Evolutionary conservation across 768 basidiomycete species (phyloP).

Genomic region (Kwoniella bestiolae): DNA sequence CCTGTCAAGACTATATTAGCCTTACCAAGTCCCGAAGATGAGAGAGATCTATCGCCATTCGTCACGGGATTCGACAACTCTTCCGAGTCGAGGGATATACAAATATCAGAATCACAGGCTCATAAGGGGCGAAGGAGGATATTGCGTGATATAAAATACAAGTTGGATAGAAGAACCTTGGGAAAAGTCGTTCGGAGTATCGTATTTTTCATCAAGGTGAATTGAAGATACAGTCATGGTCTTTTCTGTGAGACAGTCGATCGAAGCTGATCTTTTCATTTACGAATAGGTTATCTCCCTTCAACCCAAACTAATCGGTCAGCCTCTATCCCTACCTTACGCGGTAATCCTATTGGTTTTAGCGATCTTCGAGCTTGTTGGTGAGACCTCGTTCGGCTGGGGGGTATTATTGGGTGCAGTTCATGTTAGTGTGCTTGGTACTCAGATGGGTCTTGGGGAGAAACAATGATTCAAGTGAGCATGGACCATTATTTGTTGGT

Average conservation of each 20-base stretch:
- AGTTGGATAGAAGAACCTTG: neutral
- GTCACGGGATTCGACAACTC: neutral
- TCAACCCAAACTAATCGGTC: neutral
- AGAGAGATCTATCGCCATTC: neutral
- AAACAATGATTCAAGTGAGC: no score
- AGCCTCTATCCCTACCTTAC: neutral
- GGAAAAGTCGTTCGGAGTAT: neutral
- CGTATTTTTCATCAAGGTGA: conserved; percentile 23
- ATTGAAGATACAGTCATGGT: neutral
- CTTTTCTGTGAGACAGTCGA: neutral
- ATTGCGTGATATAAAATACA: neutral
- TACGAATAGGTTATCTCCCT: conserved; percentile 28
- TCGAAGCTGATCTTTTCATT: neutral
- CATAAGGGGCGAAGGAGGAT: no score
- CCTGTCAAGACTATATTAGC: conserved; percentile 27
- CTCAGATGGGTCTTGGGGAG: neutral
- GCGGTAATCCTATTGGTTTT: neutral
- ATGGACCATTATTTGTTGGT: no score
- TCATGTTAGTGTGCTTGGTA: neutral
- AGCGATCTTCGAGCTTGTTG: neutral
- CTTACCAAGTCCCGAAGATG: conserved; percentile 26
- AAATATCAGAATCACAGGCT: neutral
- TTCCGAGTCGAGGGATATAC: no score
- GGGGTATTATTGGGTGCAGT: neutral
- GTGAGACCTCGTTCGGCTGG: neutral